These are phyloP conservation scores for Ascoidea tarda DNA, from an alignment of 805 yeast species.

Conservation along the genomic window DNA sequence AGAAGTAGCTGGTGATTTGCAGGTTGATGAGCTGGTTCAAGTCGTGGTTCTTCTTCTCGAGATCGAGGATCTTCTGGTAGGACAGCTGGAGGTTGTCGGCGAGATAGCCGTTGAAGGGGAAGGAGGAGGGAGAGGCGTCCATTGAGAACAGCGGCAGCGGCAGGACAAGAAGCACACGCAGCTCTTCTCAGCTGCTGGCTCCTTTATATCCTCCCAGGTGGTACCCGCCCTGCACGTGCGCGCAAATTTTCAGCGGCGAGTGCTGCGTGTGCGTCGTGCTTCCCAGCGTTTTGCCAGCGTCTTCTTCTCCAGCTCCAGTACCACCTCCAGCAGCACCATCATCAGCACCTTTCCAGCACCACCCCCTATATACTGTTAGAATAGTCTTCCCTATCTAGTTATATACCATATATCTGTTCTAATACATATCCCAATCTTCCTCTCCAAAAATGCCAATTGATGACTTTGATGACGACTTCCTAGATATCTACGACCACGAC, in stretches of 20 bases:
- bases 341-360: neutral
- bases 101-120: neutral
- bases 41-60: conserved; percentile 9
- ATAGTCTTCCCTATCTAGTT: too few species aligned
- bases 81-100: conserved; percentile 10
- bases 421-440: too few species aligned
- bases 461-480: neutral
- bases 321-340: neutral
- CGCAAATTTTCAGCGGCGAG: too few species aligned
- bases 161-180: neutral
- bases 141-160: neutral
- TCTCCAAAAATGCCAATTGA: neutral
- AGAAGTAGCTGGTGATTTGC: conserved; percentile 4
- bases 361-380: neutral
- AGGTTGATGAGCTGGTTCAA: conserved; percentile 7
- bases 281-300: neutral
- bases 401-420: too few species aligned
- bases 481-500: neutral
- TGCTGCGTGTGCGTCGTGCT: too few species aligned
- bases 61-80: conserved; percentile 8
- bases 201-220: too few species aligned
- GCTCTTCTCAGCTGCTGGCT: neutral
- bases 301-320: neutral
- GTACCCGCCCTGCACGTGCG: too few species aligned
- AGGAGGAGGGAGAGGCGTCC: neutral